Evolutionary conservation across 257 asterid species (phyloP).

Genomic region (Forsythia suspensa): DNA sequence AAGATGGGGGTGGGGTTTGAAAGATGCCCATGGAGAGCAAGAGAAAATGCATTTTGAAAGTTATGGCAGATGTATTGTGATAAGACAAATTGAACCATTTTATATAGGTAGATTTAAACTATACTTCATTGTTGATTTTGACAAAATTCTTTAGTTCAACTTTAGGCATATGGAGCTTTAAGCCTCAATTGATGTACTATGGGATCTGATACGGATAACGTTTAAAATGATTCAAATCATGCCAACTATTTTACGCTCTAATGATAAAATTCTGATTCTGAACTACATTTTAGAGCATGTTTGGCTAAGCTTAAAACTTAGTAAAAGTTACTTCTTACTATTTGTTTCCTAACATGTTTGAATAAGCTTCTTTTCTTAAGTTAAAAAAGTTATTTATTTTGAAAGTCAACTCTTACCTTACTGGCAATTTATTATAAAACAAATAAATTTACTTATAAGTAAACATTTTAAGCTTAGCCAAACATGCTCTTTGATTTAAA

Average conservation of each 20-base stretch:
- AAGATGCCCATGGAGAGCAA: not conserved
- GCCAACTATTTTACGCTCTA: not conserved
- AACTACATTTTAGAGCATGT: not conserved
- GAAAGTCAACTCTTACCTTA: no score
- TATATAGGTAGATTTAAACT: not conserved
- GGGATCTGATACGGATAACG: not conserved
- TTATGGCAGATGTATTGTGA: not conserved
- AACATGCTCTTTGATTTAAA: not conserved
- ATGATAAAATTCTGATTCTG: not conserved
- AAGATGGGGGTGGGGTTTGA: not conserved
- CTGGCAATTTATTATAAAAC: not conserved
- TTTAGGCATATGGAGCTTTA: not conserved
- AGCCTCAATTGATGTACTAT: not conserved
- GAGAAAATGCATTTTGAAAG: not conserved
- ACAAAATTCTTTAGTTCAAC: not conserved
- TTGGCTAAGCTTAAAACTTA: not conserved
- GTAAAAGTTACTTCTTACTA: not conserved
- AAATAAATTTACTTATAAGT: not conserved
- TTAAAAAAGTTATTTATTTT: no score
- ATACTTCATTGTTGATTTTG: not conserved
- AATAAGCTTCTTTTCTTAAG: not conserved
- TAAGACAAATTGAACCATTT: not conserved
- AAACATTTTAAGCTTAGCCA: not conserved
- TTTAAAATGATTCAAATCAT: not conserved
- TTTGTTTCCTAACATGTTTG: not conserved